These are phyloP conservation scores for Lachnellula hyalina DNA, from an alignment of 2,329 filamentous ascomycete genomes.

Conservation along the genomic window DNA sequence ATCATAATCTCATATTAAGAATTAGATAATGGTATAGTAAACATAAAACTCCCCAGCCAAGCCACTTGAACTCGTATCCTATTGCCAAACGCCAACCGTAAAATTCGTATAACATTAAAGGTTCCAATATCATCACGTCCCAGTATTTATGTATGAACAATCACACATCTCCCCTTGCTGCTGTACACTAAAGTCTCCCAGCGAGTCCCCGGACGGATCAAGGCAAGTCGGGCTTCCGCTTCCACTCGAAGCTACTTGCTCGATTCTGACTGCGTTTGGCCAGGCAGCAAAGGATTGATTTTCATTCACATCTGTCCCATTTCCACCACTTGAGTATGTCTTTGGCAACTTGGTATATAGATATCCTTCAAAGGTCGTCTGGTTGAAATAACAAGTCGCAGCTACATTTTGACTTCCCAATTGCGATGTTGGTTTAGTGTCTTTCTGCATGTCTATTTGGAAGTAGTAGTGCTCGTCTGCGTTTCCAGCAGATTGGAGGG, in stretches of 20 bases:
- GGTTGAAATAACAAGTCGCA: slow-evolving; percentile 53
- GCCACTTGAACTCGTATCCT: background rate
- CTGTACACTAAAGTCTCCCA: slow-evolving; percentile 35
- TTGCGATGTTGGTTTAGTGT: slow-evolving; percentile 43
- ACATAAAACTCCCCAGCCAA: background rate
- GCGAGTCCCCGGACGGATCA: slow-evolving; percentile 33
- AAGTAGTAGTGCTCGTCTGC: slow-evolving; percentile 54
- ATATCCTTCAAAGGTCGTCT: slow-evolving; percentile 49
- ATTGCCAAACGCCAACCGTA: background rate
- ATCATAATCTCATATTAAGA: background rate
- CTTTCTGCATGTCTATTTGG: slow-evolving; percentile 46
- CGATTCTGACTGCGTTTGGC: slow-evolving; percentile 54
- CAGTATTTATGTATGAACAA: slow-evolving; percentile 27
- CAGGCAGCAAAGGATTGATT: slow-evolving; percentile 38
- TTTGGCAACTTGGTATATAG: slow-evolving; percentile 53
- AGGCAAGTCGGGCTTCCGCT: slow-evolving; percentile 49
- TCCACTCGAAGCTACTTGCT: slow-evolving; percentile 45
- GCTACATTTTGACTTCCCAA: slow-evolving; percentile 40
- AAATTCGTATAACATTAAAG: background rate
- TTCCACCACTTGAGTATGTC: slow-evolving; percentile 34
- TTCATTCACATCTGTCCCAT: slow-evolving; percentile 23
- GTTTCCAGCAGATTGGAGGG: slow-evolving; percentile 42
- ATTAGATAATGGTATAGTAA: background rate
- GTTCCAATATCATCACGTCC: slow-evolving; percentile 13
- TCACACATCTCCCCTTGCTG: slow-evolving; percentile 16